Evolutionary conservation across 1,284 basidiomycete species (phyloP), one percentile per base, ranked within the genome.

Genomic region (Cystobasidiaceae sp.): DNA sequence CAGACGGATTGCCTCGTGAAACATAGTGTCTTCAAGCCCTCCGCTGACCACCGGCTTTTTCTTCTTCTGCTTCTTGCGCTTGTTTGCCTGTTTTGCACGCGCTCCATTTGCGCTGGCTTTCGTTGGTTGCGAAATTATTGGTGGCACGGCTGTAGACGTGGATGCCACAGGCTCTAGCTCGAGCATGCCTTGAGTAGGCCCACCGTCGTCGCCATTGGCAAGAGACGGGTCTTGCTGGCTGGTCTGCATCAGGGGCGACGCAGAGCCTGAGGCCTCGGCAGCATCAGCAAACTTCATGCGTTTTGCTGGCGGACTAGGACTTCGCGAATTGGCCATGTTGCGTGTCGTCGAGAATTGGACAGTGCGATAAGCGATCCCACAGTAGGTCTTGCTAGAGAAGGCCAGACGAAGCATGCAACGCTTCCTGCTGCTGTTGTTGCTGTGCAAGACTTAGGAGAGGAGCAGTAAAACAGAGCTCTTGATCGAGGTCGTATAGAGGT

Each of bases 21-120:
- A 85, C 34, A 89, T 78, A 1, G 92, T 86, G 73, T 93, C 89
- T 46, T 87, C 88, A 1, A 82, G 67, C 1, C 71, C 72, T 28
- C 73, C 73, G 13, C 69, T 68, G 41, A 71, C 72, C 6, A 66
- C 66, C 11, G 69, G 48, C 61, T 74, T 74, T 34, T 48, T 57
- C 59, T 70, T 68, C 55, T 30, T 41, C 32, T 21, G n/a, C n/a
- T n/a, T 49, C 33, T 28, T 61, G 3, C 23, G 17, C 27, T 57
- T 57, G 28, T 44, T 39, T 41, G 43, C 21, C 49, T 46, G 50
- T 41, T 62, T 46, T 9, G 39, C 44, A 27, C 37, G 51, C 28
- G 69, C 69, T 34, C 61, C 33, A 4, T 27, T 49, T 54, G 56
- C 48, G 52, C 32, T 52, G 28, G 33, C 44, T 54, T 51, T 21